These are phyloP conservation scores for Citrus cavaleriei DNA, from an alignment of 345 rosid genomes.

Conservation along the genomic window DNA sequence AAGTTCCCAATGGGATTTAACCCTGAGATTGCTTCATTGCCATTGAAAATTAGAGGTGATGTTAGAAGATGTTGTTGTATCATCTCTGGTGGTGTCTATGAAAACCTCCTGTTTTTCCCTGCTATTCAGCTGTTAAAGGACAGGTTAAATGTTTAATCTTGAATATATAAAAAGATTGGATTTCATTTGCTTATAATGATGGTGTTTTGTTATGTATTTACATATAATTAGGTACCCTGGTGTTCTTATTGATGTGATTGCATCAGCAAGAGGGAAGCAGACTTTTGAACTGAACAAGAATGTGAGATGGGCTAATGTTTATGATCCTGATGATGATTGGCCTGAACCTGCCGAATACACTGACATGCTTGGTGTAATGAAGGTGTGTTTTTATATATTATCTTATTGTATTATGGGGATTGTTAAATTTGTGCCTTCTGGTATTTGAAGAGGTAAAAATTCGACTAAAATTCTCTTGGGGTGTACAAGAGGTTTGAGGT, in stretches of 20 bases:
- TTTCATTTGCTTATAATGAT: background rate
- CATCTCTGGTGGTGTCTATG: conserved; percentile 89
- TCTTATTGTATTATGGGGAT: background rate
- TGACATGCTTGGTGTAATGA: conserved; percentile 80
- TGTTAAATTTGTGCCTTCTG: too few species aligned
- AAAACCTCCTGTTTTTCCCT: conserved; percentile 82
- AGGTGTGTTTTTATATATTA: conserved; percentile 37
- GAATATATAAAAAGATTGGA: background rate
- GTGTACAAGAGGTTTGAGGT: background rate
- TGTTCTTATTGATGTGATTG: conserved; percentile 70
- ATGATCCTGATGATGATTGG: conserved; percentile 79
- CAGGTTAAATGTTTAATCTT: conserved; percentile 34
- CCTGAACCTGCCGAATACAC: conserved; percentile 83
- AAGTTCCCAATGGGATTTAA: conserved; percentile 78
- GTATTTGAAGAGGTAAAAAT: background rate
- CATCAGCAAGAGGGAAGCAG: conserved; percentile 88
- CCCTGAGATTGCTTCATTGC: conserved; percentile 76
- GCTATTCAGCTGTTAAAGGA: conserved; percentile 80
- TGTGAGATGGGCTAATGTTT: conserved; percentile 89
- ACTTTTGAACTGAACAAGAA: conserved; percentile 85
- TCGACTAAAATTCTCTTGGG: background rate
- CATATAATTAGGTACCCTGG: conserved; percentile 67
- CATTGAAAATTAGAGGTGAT: conserved; percentile 84
- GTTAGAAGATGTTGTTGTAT: conserved; percentile 86
- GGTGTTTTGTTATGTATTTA: background rate